Evolutionary conservation across 495 filamentous ascomycete species (phyloP).

Genomic region (Aspergillus steynii): DNA sequence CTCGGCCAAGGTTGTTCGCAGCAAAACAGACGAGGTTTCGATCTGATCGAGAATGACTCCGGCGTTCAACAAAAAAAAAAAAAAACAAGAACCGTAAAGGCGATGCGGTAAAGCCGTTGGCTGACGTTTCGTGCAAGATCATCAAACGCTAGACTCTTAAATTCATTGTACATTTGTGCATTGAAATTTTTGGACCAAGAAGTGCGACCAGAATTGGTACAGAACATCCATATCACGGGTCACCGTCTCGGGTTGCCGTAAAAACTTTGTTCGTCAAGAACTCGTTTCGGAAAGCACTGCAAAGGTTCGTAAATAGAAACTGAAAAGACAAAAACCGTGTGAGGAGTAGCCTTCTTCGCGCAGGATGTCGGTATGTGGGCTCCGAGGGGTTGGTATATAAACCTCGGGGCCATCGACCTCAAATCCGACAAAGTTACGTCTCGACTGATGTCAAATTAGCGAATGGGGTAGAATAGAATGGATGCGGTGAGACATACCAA

Average conservation of each 20-base stretch:
- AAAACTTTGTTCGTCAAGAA: conserved; percentile 55
- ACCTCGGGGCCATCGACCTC: conserved; percentile 3
- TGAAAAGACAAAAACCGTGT: conserved; percentile 35
- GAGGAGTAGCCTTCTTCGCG: conserved; percentile 45
- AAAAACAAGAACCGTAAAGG: conserved; percentile 55
- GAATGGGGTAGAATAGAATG: not conserved
- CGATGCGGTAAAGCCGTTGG: conserved; percentile 48
- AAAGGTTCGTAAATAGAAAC: conserved; percentile 52
- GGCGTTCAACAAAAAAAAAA: conserved; percentile 27
- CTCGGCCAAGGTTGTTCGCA: not conserved
- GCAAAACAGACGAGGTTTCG: not conserved
- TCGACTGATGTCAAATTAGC: conserved; percentile 10
- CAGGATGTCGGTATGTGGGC: conserved; percentile 33
- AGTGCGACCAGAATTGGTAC: conserved; percentile 80
- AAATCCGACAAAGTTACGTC: conserved; percentile 7
- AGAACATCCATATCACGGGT: conserved; percentile 62
- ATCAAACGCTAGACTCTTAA: conserved; percentile 67
- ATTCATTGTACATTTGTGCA: conserved; percentile 76
- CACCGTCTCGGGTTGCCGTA: conserved; percentile 47
- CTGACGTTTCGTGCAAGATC: conserved; percentile 54
- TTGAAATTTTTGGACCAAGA: conserved; percentile 75
- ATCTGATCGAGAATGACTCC: conserved; percentile 24
- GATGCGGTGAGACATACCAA: conserved; percentile 17
- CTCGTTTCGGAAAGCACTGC: conserved; percentile 47
- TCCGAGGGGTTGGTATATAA: conserved; percentile 9